A percentile compares a stretch with the other conserved stretches of the same genome.
These are phyloP conservation scores for Aspergillus fischeri DNA, from an alignment of 2,329 filamentous ascomycete genomes.

Conservation along the genomic window DNA sequence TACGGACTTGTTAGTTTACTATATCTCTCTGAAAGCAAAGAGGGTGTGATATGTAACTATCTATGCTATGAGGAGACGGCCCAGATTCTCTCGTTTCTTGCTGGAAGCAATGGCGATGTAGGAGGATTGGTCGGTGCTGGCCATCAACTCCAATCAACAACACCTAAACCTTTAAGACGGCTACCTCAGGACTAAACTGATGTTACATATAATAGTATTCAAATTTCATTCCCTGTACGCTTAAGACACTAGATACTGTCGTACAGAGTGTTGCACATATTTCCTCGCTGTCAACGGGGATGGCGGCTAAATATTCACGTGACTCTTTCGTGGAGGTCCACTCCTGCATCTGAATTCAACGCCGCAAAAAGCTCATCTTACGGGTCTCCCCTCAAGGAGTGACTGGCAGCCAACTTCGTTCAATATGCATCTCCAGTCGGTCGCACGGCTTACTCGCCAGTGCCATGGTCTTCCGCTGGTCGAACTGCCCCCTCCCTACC, in stretches of 20 bases:
- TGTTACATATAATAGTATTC: neutral
- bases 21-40: neutral
- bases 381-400: slow-evolving; percentile 5
- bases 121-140: neutral
- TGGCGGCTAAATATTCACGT: neutral
- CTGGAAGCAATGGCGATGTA: neutral
- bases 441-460: slow-evolving; percentile 32
- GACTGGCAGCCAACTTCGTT: slow-evolving; percentile 9
- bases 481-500: slow-evolving; percentile 42
- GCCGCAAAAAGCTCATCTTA: slow-evolving; percentile 20
- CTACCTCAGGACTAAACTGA: neutral
- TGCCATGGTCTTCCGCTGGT: slow-evolving; percentile 29
- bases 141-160: neutral
- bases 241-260: neutral
- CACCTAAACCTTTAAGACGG: neutral
- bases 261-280: neutral
- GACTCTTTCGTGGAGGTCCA: neutral
- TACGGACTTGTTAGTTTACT: neutral
- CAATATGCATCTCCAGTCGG: slow-evolving; percentile 36
- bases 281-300: neutral
- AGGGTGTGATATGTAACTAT: neutral
- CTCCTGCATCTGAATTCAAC: neutral
- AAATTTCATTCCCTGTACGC: neutral
- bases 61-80: neutral
- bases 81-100: neutral